Evolutionary conservation across 2,329 filamentous ascomycete genomes (phyloP), one percentile per base, ranked within the genome.

Genomic region (Stagonosporopsis rhizophila): DNA sequence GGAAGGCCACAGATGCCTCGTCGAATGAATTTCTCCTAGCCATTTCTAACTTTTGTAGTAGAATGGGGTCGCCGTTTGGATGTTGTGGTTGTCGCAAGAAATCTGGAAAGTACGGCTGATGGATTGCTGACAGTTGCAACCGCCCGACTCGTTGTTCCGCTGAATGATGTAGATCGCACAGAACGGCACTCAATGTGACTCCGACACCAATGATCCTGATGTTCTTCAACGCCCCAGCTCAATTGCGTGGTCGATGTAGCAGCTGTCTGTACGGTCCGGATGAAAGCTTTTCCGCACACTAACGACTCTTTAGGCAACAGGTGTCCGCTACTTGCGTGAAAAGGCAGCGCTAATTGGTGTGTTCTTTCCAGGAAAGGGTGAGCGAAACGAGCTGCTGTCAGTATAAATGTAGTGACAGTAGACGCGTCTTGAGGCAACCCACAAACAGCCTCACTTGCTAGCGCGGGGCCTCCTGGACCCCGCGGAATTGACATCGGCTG

Each of bases 1-100:
- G 83, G 67, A 86, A 89, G 9, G 65, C 65, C 35, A 62, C 62
- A 15, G 70, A 67, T 15, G 64, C 66, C 48, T 71, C 62, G 4
- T 71, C 62, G 20, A 69, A 70, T 7, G 65, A 68, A 30, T 57
- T 67, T 17, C 54, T 60, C 52, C 60, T 59, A 23, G 59, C 56
- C 61, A 69, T 68, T n/a, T 42, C 15, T 7, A 42, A 15, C 6
- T 42, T 6, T 23, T 17, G 4, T 9, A 15, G 12, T 27, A 8
- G 6, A 14, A 11, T 23, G 6, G 15, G 15, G 19, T 17, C 20
- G 48, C 28, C 9, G 17, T 22, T 14, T 30, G 22, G 9, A 42
- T 8, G 22, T 35, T 9, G 8, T 3, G 25, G 15, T 15, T 25
- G 5, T 11, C 23, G 28, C 9, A 15, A 3, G 7, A 25, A 8